Evolutionary conservation across 2,329 filamentous ascomycete genomes (phyloP).

Genomic region (Purpureocillium lavendulum): DNA sequence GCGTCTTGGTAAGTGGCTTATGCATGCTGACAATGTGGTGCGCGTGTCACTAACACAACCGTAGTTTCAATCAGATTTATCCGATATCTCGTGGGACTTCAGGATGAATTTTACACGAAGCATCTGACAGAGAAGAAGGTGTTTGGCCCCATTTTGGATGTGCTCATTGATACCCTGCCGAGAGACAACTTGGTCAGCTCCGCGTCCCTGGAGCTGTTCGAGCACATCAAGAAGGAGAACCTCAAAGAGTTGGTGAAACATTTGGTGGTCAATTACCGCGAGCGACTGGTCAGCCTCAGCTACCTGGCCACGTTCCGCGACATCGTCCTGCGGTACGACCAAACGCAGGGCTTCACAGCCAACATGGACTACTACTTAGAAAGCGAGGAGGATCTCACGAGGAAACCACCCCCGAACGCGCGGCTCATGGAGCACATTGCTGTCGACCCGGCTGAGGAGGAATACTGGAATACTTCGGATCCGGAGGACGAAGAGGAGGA

Average conservation of each 20-base stretch:
- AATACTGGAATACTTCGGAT: conserved; percentile 88
- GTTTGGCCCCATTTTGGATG: conserved; percentile 75
- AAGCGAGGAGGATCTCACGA: conserved; percentile 50
- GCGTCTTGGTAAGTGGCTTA: conserved; percentile 62
- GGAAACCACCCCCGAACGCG: conserved; percentile 31
- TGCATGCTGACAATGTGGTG: no score
- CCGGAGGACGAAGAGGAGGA: conserved; percentile 66
- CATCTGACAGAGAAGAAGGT: conserved; percentile 76
- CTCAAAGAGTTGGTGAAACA: conserved; percentile 77
- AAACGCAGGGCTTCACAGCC: conserved; percentile 59
- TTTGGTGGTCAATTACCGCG: conserved; percentile 75
- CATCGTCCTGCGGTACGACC: conserved; percentile 69
- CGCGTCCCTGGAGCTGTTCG: conserved; percentile 88
- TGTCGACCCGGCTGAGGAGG: conserved; percentile 77
- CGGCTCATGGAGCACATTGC: conserved; percentile 64
- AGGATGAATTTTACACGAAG: conserved; percentile 86
- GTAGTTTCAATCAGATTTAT: conserved; percentile 88
- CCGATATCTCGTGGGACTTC: conserved; percentile 72
- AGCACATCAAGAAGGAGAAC: conserved; percentile 75
- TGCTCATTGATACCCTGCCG: conserved; percentile 78
- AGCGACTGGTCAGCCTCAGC: conserved; percentile 64
- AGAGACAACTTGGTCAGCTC: conserved; percentile 91
- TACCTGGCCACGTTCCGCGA: conserved; percentile 81
- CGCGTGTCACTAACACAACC: conserved; percentile 10
- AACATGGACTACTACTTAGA: conserved; percentile 67